A percentile compares a stretch with the other conserved stretches of the same genome.
These are phyloP conservation scores for Lachnellula suecica DNA, from an alignment of 2,329 filamentous ascomycete species.

Conservation along the genomic window DNA sequence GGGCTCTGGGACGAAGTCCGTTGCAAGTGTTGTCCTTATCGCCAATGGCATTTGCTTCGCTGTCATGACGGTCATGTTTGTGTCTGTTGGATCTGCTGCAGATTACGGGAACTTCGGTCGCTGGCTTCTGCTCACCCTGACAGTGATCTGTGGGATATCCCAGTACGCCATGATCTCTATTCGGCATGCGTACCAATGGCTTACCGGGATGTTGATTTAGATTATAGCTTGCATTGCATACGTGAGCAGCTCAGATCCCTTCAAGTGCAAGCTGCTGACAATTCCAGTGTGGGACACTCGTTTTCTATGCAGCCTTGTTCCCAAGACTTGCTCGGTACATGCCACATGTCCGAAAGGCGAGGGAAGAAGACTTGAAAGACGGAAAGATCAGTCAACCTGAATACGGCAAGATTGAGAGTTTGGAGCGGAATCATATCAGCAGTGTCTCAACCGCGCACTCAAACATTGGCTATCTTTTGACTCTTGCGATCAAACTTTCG, in stretches of 20 bases:
- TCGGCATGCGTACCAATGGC: conserved; percentile 38
- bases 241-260: conserved; percentile 13
- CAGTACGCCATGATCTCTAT: conserved; percentile 42
- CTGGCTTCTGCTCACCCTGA: conserved; percentile 40
- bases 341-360: conserved; percentile 40
- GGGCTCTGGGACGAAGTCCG: conserved; percentile 37
- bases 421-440: conserved; percentile 42
- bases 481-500: conserved; percentile 39
- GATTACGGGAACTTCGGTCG: conserved; percentile 42
- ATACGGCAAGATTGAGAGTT: conserved; percentile 41
- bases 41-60: conserved; percentile 42
- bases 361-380: conserved; percentile 39
- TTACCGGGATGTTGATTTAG: conserved; percentile 39
- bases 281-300: conserved; percentile 34
- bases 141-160: conserved; percentile 39
- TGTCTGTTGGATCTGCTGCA: conserved; percentile 40
- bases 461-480: conserved; percentile 41
- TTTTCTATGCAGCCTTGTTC: conserved; percentile 42
- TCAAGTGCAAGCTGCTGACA: conserved; percentile 3
- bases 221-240: conserved; percentile 40
- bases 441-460: conserved; percentile 43
- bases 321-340: conserved; percentile 39
- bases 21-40: conserved; percentile 39
- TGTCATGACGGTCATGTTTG: conserved; percentile 42
- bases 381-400: conserved; percentile 37